Evolutionary conservation across 208 protist species (phyloP).

Genomic region (Trichomonas gallinae): DNA sequence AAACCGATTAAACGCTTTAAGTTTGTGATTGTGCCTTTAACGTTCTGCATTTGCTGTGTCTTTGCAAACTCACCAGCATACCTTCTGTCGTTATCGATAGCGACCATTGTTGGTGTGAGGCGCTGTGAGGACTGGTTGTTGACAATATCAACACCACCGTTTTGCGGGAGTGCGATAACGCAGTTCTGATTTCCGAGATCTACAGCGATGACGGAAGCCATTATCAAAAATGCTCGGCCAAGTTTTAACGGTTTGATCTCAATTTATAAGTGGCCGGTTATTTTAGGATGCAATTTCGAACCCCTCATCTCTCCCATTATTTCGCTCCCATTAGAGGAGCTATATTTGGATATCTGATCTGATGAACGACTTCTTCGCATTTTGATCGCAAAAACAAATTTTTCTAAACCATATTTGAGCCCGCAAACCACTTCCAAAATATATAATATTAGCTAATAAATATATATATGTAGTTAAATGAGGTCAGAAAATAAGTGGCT

Average conservation of each 20-base stretch:
- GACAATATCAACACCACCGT: slow-evolving; percentile 31
- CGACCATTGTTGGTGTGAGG: slow-evolving; percentile 30
- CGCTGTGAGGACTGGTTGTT: slow-evolving; percentile 34
- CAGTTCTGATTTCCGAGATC: slow-evolving; percentile 36
- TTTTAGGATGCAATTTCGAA: background rate
- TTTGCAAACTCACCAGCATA: slow-evolving; percentile 25
- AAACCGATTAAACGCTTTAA: slow-evolving; percentile 34
- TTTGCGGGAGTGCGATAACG: slow-evolving; percentile 26
- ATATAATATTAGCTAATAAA: no score
- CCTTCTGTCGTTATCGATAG: slow-evolving; percentile 22
- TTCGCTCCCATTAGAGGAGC: background rate
- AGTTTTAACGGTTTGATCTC: background rate
- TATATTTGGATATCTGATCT: background rate
- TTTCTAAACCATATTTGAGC: no score
- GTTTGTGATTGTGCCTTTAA: slow-evolving; percentile 25
- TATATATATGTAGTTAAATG: no score
- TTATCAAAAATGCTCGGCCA: background rate
- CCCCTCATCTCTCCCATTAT: background rate
- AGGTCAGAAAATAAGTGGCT: no score
- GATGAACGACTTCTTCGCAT: background rate
- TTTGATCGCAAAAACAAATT: background rate
- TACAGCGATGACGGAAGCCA: slow-evolving; percentile 28
- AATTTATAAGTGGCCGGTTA: background rate
- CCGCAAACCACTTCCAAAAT: no score
- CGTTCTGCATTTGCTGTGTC: slow-evolving; percentile 30